Base-by-base conservation (phyloP, 371 early-diverging fungal genomes). In the Apophysomyces trapeziformis region DNA sequence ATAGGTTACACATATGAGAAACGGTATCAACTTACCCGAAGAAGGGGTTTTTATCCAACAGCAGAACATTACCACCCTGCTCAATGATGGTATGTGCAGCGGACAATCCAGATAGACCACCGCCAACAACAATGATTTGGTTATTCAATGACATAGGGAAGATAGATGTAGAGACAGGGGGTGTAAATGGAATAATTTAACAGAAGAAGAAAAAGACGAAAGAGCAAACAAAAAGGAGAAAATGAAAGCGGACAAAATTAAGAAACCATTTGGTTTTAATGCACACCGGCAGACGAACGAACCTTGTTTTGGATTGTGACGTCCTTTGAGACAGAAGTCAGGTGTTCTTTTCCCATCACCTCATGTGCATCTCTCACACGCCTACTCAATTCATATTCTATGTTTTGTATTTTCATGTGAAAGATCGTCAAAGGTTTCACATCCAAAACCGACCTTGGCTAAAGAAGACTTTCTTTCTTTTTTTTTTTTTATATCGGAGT, bases 1-100 rank as follows among this genome's bases (percentile, higher is more conserved):
- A 12, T 14, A 61, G 13, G 46, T 38, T 38, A 61, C 37, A 61
- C 37, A 35, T 61, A n/a, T 41, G 43, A 46, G 61, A 61, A 41
- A 26, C 3, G 32, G 32, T 13, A 41, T 13, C 41, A 44, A 58
- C 69, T 68, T 78, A 80, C 83, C 96, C 95, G 74, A 94, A 88
- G 87, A 93, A 94, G 63, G 93, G 84, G 72, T 93, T 93, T 79
- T 96, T 96, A 72, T 96, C 96, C 50, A 96, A 79, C 57, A 96
- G 78, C 59, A 92, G 77, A 60, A 96, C 96, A 64, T 90, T 90
- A 46, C 91, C 93, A 38, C 96, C 96, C 47, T 92, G 88, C 77
- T 94, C 94, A 64, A 89, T 77, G 58, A 93, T 80, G 45, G 94
- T 94, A 77, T 94, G 94, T 58, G 94, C 94, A 57, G 95, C 93